These are phyloP conservation scores for Scheffersomyces lignosus DNA, from an alignment of 805 yeast species.

Conservation along the genomic window DNA sequence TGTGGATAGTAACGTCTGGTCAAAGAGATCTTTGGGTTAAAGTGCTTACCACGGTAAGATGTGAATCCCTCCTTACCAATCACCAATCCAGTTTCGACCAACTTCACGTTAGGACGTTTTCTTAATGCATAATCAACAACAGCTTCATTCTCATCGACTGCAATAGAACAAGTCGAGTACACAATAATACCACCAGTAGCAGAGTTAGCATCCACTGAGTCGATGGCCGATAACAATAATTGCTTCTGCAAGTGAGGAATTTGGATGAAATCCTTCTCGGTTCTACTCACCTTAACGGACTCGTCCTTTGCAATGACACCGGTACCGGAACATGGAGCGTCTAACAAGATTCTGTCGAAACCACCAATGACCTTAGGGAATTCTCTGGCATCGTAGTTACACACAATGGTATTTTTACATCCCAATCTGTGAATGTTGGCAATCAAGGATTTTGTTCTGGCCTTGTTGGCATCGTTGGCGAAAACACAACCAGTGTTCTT, in stretches of 20 bases:
- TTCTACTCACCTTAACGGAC: constrained; percentile 87
- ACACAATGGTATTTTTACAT: constrained; percentile 93
- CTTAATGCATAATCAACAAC: constrained; percentile 97
- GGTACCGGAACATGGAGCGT: constrained; percentile 99
- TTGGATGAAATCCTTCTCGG: constrained; percentile 94
- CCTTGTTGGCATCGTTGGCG: constrained; percentile 96
- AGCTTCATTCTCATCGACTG: constrained; percentile 97
- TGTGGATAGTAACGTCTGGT: constrained; percentile 98
- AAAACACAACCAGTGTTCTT: constrained; percentile 96
- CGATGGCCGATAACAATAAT: constrained; percentile 89
- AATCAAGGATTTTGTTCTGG: constrained; percentile 92
- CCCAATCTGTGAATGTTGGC: constrained; percentile 98
- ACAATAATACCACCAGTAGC: constrained; percentile 92
- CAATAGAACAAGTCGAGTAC: constrained; percentile 97
- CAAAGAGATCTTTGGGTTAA: constrained; percentile 70
- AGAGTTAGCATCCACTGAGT: constrained; percentile 92
- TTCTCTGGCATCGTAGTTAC: constrained; percentile 97
- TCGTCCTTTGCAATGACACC: constrained; percentile 99
- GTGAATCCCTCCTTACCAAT: constrained; percentile 97
- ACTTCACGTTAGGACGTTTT: constrained; percentile 92
- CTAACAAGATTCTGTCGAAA: constrained; percentile 88
- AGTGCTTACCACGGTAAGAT: constrained; percentile 88
- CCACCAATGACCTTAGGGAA: constrained; percentile 99
- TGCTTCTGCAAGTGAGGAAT: constrained; percentile 97
- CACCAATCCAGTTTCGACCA: constrained; percentile 87